phyloP scores from a whole-genome alignment of 2,329 filamentous ascomycete species.

The Tolypocladium paradoxum region DNA sequence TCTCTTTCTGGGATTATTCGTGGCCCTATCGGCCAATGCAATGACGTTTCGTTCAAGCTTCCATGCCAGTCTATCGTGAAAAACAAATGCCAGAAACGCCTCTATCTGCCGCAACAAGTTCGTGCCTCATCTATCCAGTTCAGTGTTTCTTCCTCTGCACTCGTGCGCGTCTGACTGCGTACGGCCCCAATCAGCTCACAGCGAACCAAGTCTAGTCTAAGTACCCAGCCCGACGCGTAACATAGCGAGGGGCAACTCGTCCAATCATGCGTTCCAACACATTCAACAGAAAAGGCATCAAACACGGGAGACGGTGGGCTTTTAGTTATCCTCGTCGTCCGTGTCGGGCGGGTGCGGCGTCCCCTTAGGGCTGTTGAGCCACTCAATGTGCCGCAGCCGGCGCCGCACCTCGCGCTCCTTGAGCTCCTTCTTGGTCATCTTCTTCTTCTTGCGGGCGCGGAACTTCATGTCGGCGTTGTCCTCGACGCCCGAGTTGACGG shows the following conservation, averaged over 20 bases:
- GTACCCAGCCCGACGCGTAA: background rate
- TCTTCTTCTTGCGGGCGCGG: constrained; percentile 88
- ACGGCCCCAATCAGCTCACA: background rate
- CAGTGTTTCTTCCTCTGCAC: background rate
- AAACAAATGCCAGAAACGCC: constrained; percentile 2
- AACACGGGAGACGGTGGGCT: background rate
- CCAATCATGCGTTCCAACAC: background rate
- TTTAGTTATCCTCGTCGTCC: constrained; percentile 54
- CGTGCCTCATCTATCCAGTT: background rate
- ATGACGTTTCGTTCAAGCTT: background rate
- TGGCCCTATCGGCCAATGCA: background rate
- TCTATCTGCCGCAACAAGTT: background rate
- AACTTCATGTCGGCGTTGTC: constrained; percentile 78
- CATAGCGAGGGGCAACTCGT: background rate
- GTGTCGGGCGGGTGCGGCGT: constrained; percentile 68
- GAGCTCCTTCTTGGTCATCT: constrained; percentile 91
- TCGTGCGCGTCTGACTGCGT: background rate
- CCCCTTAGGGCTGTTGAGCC: constrained; percentile 78
- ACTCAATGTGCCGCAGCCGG: constrained; percentile 74
- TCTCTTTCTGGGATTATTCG: background rate
- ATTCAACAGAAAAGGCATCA: background rate
- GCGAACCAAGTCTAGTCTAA: background rate
- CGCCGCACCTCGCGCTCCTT: constrained; percentile 88
- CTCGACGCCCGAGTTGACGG: constrained; percentile 52
- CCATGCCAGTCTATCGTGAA: background rate